A percentile compares a stretch with the other conserved stretches of the same genome.
Conservation (phyloP, 805 yeast species). For the Candida verbasci region DNA sequence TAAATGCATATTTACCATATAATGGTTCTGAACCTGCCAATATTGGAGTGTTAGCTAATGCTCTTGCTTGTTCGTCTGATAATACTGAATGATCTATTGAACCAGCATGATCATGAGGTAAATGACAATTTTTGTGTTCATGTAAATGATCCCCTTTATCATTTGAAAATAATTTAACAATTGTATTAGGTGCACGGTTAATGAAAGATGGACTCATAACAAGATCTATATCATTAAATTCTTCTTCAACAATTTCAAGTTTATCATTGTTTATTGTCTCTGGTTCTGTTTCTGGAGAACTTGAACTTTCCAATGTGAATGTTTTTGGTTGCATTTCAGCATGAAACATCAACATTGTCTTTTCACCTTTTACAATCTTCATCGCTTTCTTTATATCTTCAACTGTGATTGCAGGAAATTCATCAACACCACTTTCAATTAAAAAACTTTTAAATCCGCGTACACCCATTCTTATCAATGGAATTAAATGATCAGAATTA, state of each 20-base stretch:
- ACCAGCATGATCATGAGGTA: slow-evolving; percentile 33
- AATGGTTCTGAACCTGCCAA: slow-evolving; percentile 60
- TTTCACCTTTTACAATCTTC: slow-evolving; percentile 52
- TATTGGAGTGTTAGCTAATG: slow-evolving; percentile 52
- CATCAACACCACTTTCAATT: slow-evolving; percentile 95
- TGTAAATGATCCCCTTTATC: slow-evolving; percentile 11
- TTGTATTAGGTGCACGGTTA: slow-evolving; percentile 35
- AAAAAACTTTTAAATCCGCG: slow-evolving; percentile 91
- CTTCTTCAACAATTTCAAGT: not conserved
- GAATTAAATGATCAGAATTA: slow-evolving; percentile 64
- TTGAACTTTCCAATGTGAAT: slow-evolving; percentile 1
- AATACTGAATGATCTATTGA: slow-evolving; percentile 30
- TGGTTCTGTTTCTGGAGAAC: not conserved
- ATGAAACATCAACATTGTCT: slow-evolving; percentile 83
- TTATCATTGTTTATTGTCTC: not conserved
- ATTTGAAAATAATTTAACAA: slow-evolving; percentile 24
- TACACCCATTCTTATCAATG: slow-evolving; percentile 80
- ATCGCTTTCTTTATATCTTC: slow-evolving; percentile 65
- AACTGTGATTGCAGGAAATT: slow-evolving; percentile 78
- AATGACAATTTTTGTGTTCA: slow-evolving; percentile 27
- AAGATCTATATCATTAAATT: slow-evolving; percentile 24
- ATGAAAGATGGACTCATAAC: slow-evolving; percentile 40
- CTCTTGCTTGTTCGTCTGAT: slow-evolving; percentile 47
- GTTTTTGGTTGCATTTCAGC: slow-evolving; percentile 73
- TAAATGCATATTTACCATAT: slow-evolving; percentile 40